Evolutionary conservation across 805 yeast genomes (phyloP).

Genomic region (Blastobotrys terrestris): DNA sequence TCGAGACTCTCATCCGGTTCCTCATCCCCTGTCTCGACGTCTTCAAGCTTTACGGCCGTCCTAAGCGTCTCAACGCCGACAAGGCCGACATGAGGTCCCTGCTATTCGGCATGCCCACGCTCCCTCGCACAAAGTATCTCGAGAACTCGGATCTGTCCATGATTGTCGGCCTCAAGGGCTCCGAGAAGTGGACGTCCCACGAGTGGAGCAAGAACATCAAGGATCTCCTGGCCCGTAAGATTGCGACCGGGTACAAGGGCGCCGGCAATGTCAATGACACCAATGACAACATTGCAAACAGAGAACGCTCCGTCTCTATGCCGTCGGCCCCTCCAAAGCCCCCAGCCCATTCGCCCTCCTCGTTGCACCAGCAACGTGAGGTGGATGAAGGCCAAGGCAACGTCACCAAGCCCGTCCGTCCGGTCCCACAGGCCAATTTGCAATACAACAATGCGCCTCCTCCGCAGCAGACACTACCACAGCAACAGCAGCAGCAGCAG

Average conservation of each 20-base stretch:
- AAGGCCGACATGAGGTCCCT: conserved; percentile 59
- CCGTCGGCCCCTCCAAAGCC: neutral
- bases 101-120: conserved; percentile 75
- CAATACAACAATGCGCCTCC: neutral
- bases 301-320: neutral
- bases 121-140: conserved; percentile 70
- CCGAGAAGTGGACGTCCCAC: conserved; percentile 45
- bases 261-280: conserved; percentile 25
- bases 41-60: conserved; percentile 77
- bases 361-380: neutral
- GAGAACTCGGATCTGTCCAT: conserved; percentile 54
- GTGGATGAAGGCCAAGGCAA: neutral
- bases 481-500: neutral
- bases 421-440: neutral
- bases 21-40: conserved; percentile 70
- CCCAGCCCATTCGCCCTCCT: neutral
- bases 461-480: neutral
- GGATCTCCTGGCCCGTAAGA: conserved; percentile 47
- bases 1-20: conserved; percentile 78
- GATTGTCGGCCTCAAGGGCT: conserved; percentile 34
- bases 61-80: conserved; percentile 66
- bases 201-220: conserved; percentile 58
- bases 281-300: neutral
- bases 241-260: conserved; percentile 42
- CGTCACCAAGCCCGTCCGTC: neutral